Conservation (phyloP, 2,329 filamentous ascomycete species). For the Xylariaceae sp. region DNA sequence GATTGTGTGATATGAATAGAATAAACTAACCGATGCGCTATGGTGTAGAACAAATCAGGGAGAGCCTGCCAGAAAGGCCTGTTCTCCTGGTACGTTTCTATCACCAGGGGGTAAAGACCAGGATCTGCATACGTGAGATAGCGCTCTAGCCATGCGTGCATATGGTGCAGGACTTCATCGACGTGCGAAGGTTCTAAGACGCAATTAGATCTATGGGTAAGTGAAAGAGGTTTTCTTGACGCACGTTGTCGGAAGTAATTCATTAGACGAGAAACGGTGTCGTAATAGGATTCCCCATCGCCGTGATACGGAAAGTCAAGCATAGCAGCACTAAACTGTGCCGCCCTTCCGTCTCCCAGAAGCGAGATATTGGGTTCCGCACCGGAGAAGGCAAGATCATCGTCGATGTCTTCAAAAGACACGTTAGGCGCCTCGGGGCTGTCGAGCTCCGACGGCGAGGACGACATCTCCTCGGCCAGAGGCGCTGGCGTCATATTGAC, state of each 20-base stretch:
- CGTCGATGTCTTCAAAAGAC: slow-evolving; percentile 42
- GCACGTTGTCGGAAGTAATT: slow-evolving; percentile 35
- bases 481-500: slow-evolving; percentile 39
- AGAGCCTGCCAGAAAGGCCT: slow-evolving; percentile 55
- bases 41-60: slow-evolving; percentile 51
- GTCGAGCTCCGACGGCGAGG: slow-evolving; percentile 43
- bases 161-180: slow-evolving; percentile 45
- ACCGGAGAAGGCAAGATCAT: slow-evolving; percentile 35
- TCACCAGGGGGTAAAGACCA: slow-evolving; percentile 39
- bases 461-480: slow-evolving; percentile 34
- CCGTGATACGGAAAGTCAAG: slow-evolving; percentile 37
- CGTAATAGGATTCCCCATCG: slow-evolving; percentile 31
- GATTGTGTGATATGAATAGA: background rate
- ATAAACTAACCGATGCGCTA: slow-evolving; percentile 47
- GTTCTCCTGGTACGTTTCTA: slow-evolving; percentile 49
- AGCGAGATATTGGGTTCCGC: slow-evolving; percentile 36
- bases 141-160: slow-evolving; percentile 55
- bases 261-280: slow-evolving; percentile 32
- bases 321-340: slow-evolving; percentile 27
- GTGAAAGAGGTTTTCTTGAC: slow-evolving; percentile 12
- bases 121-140: slow-evolving; percentile 48
- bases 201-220: slow-evolving; percentile 35
- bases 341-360: slow-evolving; percentile 12
- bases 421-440: slow-evolving; percentile 51
- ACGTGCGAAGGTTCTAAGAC: slow-evolving; percentile 46